A percentile compares a stretch with the other conserved stretches of the same genome.
Evolutionary conservation across 2,329 filamentous ascomycete species (phyloP).

Genomic region (Phaeosphaeriaceae sp.): DNA sequence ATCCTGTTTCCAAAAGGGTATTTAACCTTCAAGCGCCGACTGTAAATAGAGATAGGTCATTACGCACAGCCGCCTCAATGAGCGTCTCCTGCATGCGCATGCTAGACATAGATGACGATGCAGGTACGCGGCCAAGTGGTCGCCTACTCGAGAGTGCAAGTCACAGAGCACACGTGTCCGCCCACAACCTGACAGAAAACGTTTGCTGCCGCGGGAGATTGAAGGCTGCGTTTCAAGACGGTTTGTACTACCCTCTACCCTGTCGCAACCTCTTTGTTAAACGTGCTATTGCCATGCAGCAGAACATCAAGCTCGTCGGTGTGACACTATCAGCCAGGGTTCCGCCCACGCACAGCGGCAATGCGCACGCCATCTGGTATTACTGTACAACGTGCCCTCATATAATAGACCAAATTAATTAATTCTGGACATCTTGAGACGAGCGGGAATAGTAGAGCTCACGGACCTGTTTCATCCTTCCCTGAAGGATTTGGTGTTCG

Average conservation of each 20-base stretch:
- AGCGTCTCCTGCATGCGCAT: conserved; percentile 3
- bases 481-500: conserved; percentile 14
- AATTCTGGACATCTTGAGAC: conserved; percentile 20
- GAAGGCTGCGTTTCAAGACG: conserved; percentile 7
- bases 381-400: not conserved
- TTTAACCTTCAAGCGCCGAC: conserved; percentile 3
- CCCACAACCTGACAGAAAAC: conserved; percentile 5
- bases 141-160: conserved; percentile 2
- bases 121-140: conserved; percentile 26
- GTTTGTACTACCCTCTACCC: no score
- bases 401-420: conserved; percentile 1
- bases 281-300: not conserved
- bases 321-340: no score
- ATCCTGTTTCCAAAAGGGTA: conserved; percentile 1
- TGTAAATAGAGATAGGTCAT: conserved; percentile 1
- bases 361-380: conserved; percentile 1
- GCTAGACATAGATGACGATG: conserved; percentile 7
- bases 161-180: conserved; percentile 1
- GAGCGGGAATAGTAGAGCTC: conserved; percentile 24
- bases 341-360: not conserved
- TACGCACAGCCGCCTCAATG: conserved; percentile 6
- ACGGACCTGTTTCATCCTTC: conserved; percentile 30
- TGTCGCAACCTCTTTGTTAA: no score
- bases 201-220: conserved; percentile 14
- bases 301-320: not conserved